Percentiles rank a stretch among this genome's conserved stretches.
Conservation (phyloP, 129 eudicot species). For the Lactuca saligna region DNA sequence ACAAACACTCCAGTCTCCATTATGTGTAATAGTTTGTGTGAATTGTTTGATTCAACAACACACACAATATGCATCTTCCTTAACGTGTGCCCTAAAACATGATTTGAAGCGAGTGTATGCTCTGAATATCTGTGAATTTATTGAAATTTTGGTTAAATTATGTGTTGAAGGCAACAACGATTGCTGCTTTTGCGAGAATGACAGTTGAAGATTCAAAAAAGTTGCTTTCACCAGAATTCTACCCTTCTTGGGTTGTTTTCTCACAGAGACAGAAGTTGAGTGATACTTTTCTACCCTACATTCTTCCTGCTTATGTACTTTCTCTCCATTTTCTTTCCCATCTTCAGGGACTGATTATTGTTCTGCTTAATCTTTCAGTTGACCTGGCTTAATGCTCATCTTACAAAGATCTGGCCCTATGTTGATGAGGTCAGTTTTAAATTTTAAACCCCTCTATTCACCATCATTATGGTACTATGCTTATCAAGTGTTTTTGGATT, state of each 20-base stretch:
- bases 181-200: slow-evolving; percentile 96
- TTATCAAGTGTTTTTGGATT: slow-evolving; percentile 25
- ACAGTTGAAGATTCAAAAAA: slow-evolving; percentile 97
- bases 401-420: slow-evolving; percentile 91
- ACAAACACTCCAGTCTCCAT: neutral
- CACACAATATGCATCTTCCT: slow-evolving; percentile 1
- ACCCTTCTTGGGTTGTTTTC: slow-evolving; percentile 96
- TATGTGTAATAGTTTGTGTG: neutral
- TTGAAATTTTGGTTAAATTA: slow-evolving; percentile 11
- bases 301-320: neutral
- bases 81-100: slow-evolving; percentile 16
- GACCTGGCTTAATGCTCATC: slow-evolving; percentile 79
- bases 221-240: slow-evolving; percentile 66
- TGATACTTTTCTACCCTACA: slow-evolving; percentile 3
- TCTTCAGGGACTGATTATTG: slow-evolving; percentile 33
- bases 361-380: slow-evolving; percentile 49
- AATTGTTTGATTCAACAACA: slow-evolving; percentile 4
- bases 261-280: slow-evolving; percentile 81
- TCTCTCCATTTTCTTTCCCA: neutral
- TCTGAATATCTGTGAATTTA: neutral
- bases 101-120: neutral
- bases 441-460: neutral
- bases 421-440: slow-evolving; percentile 63
- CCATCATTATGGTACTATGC: neutral
- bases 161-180: slow-evolving; percentile 60